Evolutionary conservation across 2,329 filamentous ascomycete species (phyloP).

Genomic region (Alternaria atra): DNA sequence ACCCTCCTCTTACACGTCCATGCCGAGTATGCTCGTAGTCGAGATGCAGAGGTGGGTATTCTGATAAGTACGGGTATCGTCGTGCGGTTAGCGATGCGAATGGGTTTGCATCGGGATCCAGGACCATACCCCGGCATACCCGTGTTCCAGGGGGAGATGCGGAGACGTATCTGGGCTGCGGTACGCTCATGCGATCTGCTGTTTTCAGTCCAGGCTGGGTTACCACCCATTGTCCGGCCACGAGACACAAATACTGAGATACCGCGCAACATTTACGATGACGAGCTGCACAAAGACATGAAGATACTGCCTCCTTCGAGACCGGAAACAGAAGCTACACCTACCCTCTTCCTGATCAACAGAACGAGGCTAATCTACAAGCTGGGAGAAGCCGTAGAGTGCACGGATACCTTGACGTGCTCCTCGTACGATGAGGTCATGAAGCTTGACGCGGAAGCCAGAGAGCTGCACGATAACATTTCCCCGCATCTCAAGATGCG

Average conservation of each 20-base stretch:
- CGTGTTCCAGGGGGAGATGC: constrained; percentile 79
- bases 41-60: constrained; percentile 76
- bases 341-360: constrained; percentile 80
- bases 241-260: constrained; percentile 78
- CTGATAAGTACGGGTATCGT: constrained; percentile 69
- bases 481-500: constrained; percentile 82
- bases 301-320: constrained; percentile 73
- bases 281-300: constrained; percentile 76
- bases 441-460: constrained; percentile 66
- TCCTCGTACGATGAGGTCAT: constrained; percentile 70
- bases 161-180: constrained; percentile 70
- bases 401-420: constrained; percentile 68
- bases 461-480: constrained; percentile 69
- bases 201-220: constrained; percentile 75
- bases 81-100: constrained; percentile 70
- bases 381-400: constrained; percentile 76
- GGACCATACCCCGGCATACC: constrained; percentile 76
- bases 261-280: constrained; percentile 81
- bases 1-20: constrained; percentile 79
- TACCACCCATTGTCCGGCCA: constrained; percentile 73
- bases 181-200: constrained; percentile 77
- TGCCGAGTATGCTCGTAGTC: constrained; percentile 76
- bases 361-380: constrained; percentile 74
- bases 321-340: constrained; percentile 74
- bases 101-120: constrained; percentile 81